Percentiles rank a stretch among this genome's conserved stretches.
phyloP scores from a whole-genome alignment of 2,329 filamentous ascomycete species.

The Dendrostoma leiphaemia region DNA sequence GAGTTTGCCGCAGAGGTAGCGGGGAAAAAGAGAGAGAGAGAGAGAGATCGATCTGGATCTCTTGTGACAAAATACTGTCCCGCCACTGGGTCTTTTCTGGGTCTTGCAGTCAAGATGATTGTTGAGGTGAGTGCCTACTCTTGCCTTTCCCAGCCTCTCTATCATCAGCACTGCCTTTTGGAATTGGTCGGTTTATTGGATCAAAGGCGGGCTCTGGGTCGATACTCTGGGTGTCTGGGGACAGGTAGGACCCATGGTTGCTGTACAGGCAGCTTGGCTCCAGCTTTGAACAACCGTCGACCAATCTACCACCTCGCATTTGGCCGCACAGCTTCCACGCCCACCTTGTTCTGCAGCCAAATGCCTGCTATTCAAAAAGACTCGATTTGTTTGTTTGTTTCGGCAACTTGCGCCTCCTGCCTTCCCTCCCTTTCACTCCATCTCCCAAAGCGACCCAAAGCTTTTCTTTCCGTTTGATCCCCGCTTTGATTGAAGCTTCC shows the following conservation, averaged over 20 bases:
- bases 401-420: not conserved
- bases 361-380: not conserved
- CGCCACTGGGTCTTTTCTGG: conserved; percentile 2
- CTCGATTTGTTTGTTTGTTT: not conserved
- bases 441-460: not conserved
- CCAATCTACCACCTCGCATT: too few species aligned
- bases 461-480: not conserved
- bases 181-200: not conserved
- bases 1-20: not conserved
- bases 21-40: not conserved
- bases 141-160: not conserved
- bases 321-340: too few species aligned
- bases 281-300: too few species aligned
- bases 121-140: conserved; percentile 28
- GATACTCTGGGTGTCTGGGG: too few species aligned
- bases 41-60: conserved; percentile 2
- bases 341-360: not conserved
- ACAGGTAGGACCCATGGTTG: too few species aligned
- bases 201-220: not conserved
- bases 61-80: not conserved
- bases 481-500: not conserved
- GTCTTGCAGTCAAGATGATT: conserved; percentile 30
- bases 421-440: not conserved
- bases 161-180: not conserved
- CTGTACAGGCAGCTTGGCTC: too few species aligned